A percentile compares a stretch with the other conserved stretches of the same genome.
Conservation (phyloP, 2,329 filamentous ascomycete species). For the Penicillium vulpinum region DNA sequence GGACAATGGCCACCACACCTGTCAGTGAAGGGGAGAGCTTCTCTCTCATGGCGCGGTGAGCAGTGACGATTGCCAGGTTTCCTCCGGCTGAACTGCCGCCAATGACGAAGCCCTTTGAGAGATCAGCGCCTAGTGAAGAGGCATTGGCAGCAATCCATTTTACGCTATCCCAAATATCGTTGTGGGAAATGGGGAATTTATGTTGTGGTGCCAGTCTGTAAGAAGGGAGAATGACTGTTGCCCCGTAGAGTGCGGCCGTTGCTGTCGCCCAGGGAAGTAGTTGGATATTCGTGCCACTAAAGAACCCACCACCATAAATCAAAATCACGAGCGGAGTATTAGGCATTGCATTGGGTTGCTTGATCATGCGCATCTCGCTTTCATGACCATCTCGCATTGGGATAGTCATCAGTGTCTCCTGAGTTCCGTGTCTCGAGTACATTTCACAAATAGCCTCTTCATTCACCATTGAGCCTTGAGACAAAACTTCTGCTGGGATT, state of each 20-base stretch:
- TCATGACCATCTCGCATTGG: constrained; percentile 20
- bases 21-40: constrained; percentile 48
- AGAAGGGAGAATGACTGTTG: constrained; percentile 21
- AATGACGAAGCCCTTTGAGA: constrained; percentile 49
- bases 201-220: constrained; percentile 48
- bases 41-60: constrained; percentile 45
- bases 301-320: constrained; percentile 29
- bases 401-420: constrained; percentile 9
- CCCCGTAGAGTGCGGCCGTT: constrained; percentile 20
- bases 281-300: constrained; percentile 22
- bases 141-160: constrained; percentile 48
- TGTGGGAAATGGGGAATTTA: constrained; percentile 46
- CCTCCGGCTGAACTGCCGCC: constrained; percentile 53
- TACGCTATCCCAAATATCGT: constrained; percentile 51
- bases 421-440: constrained; percentile 2
- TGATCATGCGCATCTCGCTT: constrained; percentile 15
- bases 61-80: constrained; percentile 41
- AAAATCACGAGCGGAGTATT: constrained; percentile 23
- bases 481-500: not conserved
- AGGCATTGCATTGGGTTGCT: constrained; percentile 2
- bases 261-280: constrained; percentile 19
- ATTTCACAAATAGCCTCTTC: not conserved
- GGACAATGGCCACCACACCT: constrained; percentile 49
- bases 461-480: not conserved
- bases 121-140: constrained; percentile 41